Conservation (phyloP, 257 asterid genomes). For the Avicennia marina region DNA sequence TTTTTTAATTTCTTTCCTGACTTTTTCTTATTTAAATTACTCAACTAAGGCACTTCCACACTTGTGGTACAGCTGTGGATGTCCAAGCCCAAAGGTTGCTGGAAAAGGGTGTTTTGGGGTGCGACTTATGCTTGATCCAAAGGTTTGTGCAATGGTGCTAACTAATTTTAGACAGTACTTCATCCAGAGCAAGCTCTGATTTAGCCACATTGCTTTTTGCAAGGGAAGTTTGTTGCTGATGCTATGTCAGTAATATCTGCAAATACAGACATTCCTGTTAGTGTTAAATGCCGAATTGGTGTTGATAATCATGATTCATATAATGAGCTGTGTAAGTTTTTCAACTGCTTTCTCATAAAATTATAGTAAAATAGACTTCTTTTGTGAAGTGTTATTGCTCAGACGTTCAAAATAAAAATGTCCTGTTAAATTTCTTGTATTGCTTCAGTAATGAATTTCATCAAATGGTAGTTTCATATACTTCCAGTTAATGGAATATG, state of each 20-base stretch:
- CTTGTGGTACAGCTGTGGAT: slow-evolving; percentile 73
- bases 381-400: background rate
- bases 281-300: slow-evolving; percentile 94
- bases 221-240: slow-evolving; percentile 93
- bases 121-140: slow-evolving; percentile 93
- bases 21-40: slow-evolving; percentile 10
- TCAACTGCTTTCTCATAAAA: slow-evolving; percentile 12
- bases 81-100: slow-evolving; percentile 95
- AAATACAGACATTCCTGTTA: slow-evolving; percentile 86
- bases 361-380: background rate
- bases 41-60: slow-evolving; percentile 20
- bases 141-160: slow-evolving; percentile 48
- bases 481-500: background rate
- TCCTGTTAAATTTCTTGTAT: slow-evolving; percentile 1
- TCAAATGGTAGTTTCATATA: background rate
- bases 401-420: slow-evolving; percentile 4
- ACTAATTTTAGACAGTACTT: slow-evolving; percentile 5
- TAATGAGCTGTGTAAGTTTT: slow-evolving; percentile 79
- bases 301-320: slow-evolving; percentile 88
- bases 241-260: slow-evolving; percentile 94
- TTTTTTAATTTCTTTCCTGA: slow-evolving; percentile 4
- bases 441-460: background rate
- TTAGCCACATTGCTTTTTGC: slow-evolving; percentile 33
- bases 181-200: slow-evolving; percentile 34
- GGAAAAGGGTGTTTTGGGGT: slow-evolving; percentile 98